Base-by-base conservation (phyloP, 225 moss, liverwort and hornwort genomes). In the Physcomitrellopsis africana region DNA sequence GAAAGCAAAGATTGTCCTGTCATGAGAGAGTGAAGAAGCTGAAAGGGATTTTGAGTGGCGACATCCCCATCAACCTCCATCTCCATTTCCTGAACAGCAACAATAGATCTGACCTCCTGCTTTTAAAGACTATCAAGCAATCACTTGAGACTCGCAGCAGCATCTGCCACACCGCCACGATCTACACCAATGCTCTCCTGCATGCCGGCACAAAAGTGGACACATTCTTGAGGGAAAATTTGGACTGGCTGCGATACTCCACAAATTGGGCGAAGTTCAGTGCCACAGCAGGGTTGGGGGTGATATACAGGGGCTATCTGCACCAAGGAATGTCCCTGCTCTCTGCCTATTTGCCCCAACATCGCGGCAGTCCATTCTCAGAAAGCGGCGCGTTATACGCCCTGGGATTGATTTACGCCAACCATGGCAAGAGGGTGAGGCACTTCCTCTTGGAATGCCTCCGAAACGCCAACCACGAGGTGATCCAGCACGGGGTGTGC, bases 211-310 rank as follows among this genome's bases (percentile, higher is more conserved):
- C 99, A 29, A 92, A 95, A 45, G 91, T 88, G 57, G 95, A 99
- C 82, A 92, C 91, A 7, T 99, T 99, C 44, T 80, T 99, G 49
- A 81, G 89, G 7, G 93, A 93, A 17, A 95, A 99, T 75, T 83
- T 99, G 77, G 92, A 95, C 66, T 99, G 99, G 99, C 76, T 99
- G 20, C 86, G 88, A 60, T 73, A 89, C 37, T 81, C 99, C 20
- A 92, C 95, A 22, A 99, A 99, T 60, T 99, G 99, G 99, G 92
- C 88, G 9, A 99, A 92, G 56, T 99, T 95, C 78, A 93, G 92
- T 89, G 99, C 99, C 41, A 93, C 88, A 27, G 95, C 99, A 51
- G 95, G 99, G 20, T 80, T 99, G 68, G 99, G 99, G 54, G 92
- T 99, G 22, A 99, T 99, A 43, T 90, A 99, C 85, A 84, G 85